Evolutionary conservation across 352 stramenopile species (phyloP), one percentile per base, ranked within the genome.

Genomic region (Globisporangium sylvaticum): DNA sequence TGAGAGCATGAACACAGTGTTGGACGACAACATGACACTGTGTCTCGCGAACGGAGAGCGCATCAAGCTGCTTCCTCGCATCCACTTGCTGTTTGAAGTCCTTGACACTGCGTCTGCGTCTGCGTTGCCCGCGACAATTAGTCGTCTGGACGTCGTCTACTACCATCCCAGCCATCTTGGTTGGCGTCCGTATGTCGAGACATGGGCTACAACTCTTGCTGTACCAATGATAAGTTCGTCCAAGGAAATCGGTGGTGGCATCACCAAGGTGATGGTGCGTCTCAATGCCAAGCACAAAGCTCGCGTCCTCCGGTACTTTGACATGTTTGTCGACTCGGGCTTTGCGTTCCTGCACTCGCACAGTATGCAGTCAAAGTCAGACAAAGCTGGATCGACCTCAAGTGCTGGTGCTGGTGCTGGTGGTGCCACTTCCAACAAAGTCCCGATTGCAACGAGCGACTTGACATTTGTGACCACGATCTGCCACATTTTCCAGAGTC

Each of bases 31-130:
- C 66, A 95, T 87, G 83, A 96, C 90, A 48, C 75, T 97, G 0
- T 96, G 88, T n/a, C 72, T 97, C 25, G 87, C 90, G 12, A 97
- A 96, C 55, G 90, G 90, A 6, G 90, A 97, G 66, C 76, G 89
- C 2, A 96, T 97, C 42, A 92, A 91, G 59, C 73, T 97, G 22
- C 64, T 93, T 12, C 81, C 74, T 0, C 80, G 75, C 34, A 98
- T 98, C 70, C 95, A 97, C 59, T 80, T 97, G 69, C 61, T 98
- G 2, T 98, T 98, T 68, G 94, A 98, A 75, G 92, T 98, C 2
- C 80, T 87, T 22, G 92, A 98, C 70, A 91, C 97, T 1, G 79
- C 80, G 4, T 92, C 91, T 4, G 94, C 94, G 4, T 98, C 90
- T 4, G 94, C 94, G 4, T 98, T 89, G 1, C 94, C 94, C 3